Percentiles rank a stretch among this genome's conserved stretches.
phyloP scores from a whole-genome alignment of 2,329 filamentous ascomycete species.

The Grosmannia huntii region DNA sequence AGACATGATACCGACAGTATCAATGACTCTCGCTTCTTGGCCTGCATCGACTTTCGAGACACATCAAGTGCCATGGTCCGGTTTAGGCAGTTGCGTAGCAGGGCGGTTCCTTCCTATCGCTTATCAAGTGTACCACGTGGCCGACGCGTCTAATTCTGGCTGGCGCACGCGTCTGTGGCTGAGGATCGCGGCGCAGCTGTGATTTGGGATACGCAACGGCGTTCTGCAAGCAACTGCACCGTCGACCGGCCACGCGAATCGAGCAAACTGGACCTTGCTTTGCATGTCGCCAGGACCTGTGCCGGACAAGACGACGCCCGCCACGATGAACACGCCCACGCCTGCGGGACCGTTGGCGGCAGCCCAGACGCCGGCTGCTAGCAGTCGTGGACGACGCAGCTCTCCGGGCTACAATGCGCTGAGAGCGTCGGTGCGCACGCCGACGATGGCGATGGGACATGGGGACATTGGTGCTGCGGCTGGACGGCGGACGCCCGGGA shows the following conservation, averaged over 20 bases:
- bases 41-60: not conserved
- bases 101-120: not conserved
- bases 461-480: conserved; percentile 16
- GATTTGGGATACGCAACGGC: not conserved
- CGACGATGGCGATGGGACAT: conserved; percentile 2
- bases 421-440: conserved; percentile 3
- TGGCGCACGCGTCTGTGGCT: not conserved
- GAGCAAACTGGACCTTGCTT: no score
- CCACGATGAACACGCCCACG: not conserved
- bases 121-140: not conserved
- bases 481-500: conserved; percentile 18
- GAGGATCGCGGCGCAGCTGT: not conserved
- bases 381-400: not conserved
- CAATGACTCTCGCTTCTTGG: not conserved
- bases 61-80: not conserved
- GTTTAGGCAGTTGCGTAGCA: not conserved
- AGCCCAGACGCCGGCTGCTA: not conserved
- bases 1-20: not conserved
- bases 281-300: no score
- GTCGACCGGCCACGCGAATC: not conserved
- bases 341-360: no score
- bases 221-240: not conserved
- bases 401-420: not conserved
- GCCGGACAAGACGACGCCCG: not conserved
- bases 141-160: not conserved